Base-by-base conservation (phyloP, 2,329 filamentous ascomycete species). In the Fusarium avenaceum region DNA sequence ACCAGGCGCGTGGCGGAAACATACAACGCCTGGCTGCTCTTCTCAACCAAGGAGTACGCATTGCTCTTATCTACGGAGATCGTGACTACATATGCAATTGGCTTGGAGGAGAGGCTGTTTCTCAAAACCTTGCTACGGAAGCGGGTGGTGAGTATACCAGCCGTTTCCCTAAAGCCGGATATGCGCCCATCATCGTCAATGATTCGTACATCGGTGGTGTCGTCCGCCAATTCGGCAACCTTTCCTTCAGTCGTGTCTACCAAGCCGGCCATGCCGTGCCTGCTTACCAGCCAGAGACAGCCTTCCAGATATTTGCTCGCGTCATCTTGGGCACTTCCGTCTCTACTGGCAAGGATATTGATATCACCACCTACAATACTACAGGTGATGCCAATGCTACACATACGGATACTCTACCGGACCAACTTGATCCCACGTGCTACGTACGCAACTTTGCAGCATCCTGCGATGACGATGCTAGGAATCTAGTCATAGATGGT, bases 201-300 rank as follows among this genome's bases (percentile, higher is more conserved):
- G 84, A 83, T 26, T 83, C 85, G 8, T 90, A 91, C 77, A 87
- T 89, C 74, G 92, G 87, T 51, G 93, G 92, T 20, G 86, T 87
- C 57, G 92, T 93, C 0, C 86, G 92, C 6, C 92, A 96, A 76
- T 92, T 88, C 72, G 92, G 90, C 13, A 94, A 94, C 70, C 84
- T 92, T 54, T 88, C 85, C 17, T 92, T 92, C 75, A 87, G 86
- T 54, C 84, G 89, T 9, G 83, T 92, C 47, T 91, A 89, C 75
- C 86, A 91, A 71, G 84, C 89, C 17, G 89, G 90, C 3, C 89
- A 92, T 72, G 84, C 87, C 51, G 85, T 89, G 1, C 83, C 87
- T 0, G 85, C 83, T 53, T 88, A 87, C 73, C 88, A 90, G 77
- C 88, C 88, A 14, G 80, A 86, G 72, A 87, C 87, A 5, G 80